Evolutionary conservation across 2,329 filamentous ascomycete genomes (phyloP).

Genomic region (Cryphonectria carpinicola): DNA sequence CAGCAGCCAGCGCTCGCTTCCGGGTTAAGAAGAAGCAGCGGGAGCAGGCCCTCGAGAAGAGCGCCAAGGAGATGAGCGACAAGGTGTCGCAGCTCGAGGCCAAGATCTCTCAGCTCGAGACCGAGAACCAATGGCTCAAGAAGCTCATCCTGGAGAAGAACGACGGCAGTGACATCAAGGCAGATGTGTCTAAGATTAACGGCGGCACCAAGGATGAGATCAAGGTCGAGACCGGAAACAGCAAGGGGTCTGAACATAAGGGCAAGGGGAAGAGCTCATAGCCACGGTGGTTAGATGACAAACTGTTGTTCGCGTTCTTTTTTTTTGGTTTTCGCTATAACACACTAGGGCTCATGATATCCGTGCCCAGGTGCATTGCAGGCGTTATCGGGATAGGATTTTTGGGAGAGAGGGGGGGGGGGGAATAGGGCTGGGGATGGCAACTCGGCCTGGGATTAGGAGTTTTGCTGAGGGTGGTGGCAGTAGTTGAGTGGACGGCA

Average conservation of each 20-base stretch:
- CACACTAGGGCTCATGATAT: slow-evolving; percentile 19
- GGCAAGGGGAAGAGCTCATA: slow-evolving; percentile 25
- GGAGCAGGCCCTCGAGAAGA: slow-evolving; percentile 81
- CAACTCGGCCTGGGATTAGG: background rate
- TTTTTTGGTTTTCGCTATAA: slow-evolving; percentile 16
- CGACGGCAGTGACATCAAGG: slow-evolving; percentile 55
- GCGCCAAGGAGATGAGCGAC: slow-evolving; percentile 81
- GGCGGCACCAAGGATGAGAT: slow-evolving; percentile 42
- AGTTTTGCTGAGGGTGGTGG: slow-evolving; percentile 1
- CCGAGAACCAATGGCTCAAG: slow-evolving; percentile 82
- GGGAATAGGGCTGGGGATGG: background rate
- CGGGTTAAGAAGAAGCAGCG: slow-evolving; percentile 96
- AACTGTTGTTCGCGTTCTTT: slow-evolving; percentile 4
- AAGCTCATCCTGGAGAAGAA: slow-evolving; percentile 83
- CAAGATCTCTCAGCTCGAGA: slow-evolving; percentile 76
- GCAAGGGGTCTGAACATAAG: slow-evolving; percentile 17
- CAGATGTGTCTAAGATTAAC: slow-evolving; percentile 54
- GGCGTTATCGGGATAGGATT: slow-evolving; percentile 19
- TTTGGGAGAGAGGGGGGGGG: too few species aligned
- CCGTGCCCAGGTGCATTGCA: slow-evolving; percentile 23
- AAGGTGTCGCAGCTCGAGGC: slow-evolving; percentile 75
- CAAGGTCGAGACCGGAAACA: slow-evolving; percentile 23
- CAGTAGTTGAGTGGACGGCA: background rate
- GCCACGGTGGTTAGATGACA: slow-evolving; percentile 1
- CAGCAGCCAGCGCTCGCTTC: slow-evolving; percentile 85